These are phyloP conservation scores for Apiospora aurea DNA, from an alignment of 2,329 filamentous ascomycete species.

Conservation along the genomic window DNA sequence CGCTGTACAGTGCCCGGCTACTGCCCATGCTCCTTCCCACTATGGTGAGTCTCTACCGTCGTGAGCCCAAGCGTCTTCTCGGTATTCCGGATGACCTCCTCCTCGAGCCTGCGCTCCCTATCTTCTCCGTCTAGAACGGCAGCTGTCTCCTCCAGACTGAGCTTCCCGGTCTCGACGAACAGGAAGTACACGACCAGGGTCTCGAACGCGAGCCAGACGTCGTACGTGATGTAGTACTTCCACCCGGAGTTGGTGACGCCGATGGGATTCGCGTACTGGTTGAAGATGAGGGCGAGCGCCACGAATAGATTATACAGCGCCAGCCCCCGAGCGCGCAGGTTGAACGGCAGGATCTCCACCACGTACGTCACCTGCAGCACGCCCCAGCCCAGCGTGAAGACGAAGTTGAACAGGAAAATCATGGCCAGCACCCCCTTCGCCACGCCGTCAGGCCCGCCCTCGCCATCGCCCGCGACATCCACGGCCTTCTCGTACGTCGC, in stretches of 20 bases:
- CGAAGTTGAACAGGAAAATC: conserved; percentile 45
- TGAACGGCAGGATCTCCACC: conserved; percentile 45
- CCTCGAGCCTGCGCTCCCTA: conserved; percentile 25
- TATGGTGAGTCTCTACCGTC: background rate
- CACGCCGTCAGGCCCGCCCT: conserved; percentile 30
- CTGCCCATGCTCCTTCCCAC: background rate
- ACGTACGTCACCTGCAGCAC: conserved; percentile 42
- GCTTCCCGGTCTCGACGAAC: conserved; percentile 50
- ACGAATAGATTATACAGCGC: conserved; percentile 41
- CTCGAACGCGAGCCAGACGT: conserved; percentile 33
- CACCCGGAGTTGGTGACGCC: conserved; percentile 33
- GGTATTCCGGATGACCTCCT: conserved; percentile 29
- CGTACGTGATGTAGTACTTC: conserved; percentile 37
- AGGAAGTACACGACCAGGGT: conserved; percentile 38
- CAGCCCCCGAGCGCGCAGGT: conserved; percentile 34
- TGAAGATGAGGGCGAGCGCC: conserved; percentile 34
- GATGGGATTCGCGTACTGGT: conserved; percentile 37
- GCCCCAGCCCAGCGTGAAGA: conserved; percentile 43
- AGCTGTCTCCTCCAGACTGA: conserved; percentile 49
- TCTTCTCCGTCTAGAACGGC: conserved; percentile 41
- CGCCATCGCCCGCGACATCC: conserved; percentile 31
- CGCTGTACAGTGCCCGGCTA: background rate
- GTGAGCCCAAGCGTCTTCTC: conserved; percentile 28
- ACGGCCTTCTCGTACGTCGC: conserved; percentile 42
- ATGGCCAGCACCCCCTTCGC: conserved; percentile 40